Base-by-base conservation (phyloP, 805 yeast genomes). In the Saccharomyces mikatae region DNA sequence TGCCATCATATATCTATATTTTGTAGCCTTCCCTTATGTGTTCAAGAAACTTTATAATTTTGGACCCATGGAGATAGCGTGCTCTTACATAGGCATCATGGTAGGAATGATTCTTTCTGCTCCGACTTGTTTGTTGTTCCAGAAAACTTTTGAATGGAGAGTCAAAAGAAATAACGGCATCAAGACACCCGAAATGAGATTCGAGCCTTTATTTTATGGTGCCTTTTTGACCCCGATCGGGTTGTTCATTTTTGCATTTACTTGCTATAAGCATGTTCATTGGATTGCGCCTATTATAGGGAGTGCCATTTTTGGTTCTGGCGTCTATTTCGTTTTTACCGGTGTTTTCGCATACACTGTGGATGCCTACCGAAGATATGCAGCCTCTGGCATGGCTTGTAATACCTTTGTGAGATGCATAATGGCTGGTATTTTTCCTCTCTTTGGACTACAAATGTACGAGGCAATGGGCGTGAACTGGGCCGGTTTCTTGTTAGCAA, bases 231-330 rank as follows among this genome's bases (percentile, higher is more conserved):
- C 84, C 56, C 89, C 89, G 0, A 73, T 81, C 29, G 79, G 88
- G 0, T 71, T 87, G 52, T 85, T 87, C 74, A 86, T 90, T 80
- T 74, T 87, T 57, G 92, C 83, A 2, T 87, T 94, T 91, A 78
- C 89, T 2, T 78, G 83, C 26, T 78, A 79, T 60, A 53, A 68
- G 0, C 64, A 77, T 30, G 76, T 86, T 10, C 90, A 83, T 64
- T 87, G 90, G 89, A 82, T 85, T 64, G 87, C 79, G 1, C 84
- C 94, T 4, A 71, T 81, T 22, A 77, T 83, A 54, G 82, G 91
- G 2, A 91, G 89, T 56, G 77, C 83, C n/a, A 78, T 89, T 9
- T 80, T 86, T 65, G 91, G 94, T 3, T 77, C 82, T 59, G 85
- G 89, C 2, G 78, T 86, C 48, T 78, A 86, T 44, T 75, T 83